A percentile compares a stretch with the other conserved stretches of the same genome.
Evolutionary conservation across 306 rosid genomes (phyloP).

Genomic region (Quercus dentata): DNA sequence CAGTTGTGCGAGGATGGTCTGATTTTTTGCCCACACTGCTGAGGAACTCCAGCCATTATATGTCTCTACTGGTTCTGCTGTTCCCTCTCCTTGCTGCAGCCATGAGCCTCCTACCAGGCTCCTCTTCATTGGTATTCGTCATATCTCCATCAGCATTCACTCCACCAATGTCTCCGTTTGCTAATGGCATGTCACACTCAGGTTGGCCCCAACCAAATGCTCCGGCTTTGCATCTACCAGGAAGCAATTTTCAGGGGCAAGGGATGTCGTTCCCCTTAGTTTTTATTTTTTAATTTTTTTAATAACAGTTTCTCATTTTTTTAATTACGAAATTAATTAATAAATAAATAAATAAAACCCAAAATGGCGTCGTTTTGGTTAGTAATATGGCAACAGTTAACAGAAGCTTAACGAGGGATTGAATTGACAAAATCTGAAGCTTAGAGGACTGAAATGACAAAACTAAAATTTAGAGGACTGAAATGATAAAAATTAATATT

Average conservation of each 20-base stretch:
- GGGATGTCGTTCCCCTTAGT: no score
- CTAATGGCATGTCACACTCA: conserved; percentile 71
- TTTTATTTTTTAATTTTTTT: no score
- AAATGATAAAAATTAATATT: no score
- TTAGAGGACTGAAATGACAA: no score
- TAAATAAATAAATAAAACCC: no score
- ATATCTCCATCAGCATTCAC: conserved; percentile 86
- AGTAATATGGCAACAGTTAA: no score
- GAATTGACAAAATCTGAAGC: no score
- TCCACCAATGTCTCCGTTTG: conserved; percentile 89
- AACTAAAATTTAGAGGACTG: no score
- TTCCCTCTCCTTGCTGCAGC: conserved; percentile 89
- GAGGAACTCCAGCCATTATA: conserved; percentile 87
- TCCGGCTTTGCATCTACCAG: conserved; percentile 86
- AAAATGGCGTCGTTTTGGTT: no score
- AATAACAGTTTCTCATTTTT: no score
- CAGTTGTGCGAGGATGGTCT: conserved; percentile 14
- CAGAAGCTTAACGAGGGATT: no score
- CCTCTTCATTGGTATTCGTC: conserved; percentile 79
- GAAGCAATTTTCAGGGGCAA: conserved; percentile 59
- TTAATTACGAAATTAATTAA: no score
- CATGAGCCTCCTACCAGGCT: conserved; percentile 84
- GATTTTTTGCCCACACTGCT: conserved; percentile 87
- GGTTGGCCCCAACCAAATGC: conserved; percentile 94
- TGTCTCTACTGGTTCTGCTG: conserved; percentile 92